These are phyloP conservation scores for Babesia ovata DNA, from an alignment of 169 alveolate genomes.

Conservation along the genomic window DNA sequence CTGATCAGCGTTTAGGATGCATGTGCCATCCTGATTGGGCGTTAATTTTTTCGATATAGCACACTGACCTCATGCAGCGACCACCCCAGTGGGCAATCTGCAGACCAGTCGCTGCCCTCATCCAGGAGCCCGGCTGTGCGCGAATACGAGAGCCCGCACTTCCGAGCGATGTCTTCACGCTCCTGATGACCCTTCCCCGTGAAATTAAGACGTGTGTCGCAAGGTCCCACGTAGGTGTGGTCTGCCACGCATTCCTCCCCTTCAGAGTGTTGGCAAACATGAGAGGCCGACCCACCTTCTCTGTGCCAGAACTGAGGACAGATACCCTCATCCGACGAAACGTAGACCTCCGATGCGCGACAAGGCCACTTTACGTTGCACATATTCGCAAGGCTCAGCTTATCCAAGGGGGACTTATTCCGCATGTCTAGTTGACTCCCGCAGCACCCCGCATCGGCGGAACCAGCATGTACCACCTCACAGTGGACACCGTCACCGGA, in stretches of 20 bases:
- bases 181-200: conserved; percentile 41
- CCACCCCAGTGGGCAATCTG: conserved; percentile 63
- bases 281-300: conserved; percentile 7
- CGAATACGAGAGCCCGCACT: conserved; percentile 68
- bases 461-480: conserved; percentile 45
- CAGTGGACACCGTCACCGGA: conserved; percentile 66
- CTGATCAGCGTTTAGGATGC: conserved; percentile 16
- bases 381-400: conserved; percentile 54
- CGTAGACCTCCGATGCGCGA: conserved; percentile 18
- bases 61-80: conserved; percentile 23
- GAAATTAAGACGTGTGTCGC: conserved; percentile 44
- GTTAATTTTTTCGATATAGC: background rate
- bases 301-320: conserved; percentile 65
- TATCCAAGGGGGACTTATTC: conserved; percentile 64
- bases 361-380: conserved; percentile 78
- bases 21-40: conserved; percentile 10
- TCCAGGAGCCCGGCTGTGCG: conserved; percentile 20
- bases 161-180: conserved; percentile 13
- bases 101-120: conserved; percentile 35
- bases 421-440: conserved; percentile 63
- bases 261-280: background rate
- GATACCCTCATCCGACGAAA: conserved; percentile 29
- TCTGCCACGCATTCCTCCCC: conserved; percentile 66
- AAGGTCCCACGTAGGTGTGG: conserved; percentile 70
- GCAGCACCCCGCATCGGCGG: conserved; percentile 65